A percentile compares a stretch with the other conserved stretches of the same genome.
Conservation (phyloP, 2,329 filamentous ascomycete species). For the Phyllosticta ampelicida region DNA sequence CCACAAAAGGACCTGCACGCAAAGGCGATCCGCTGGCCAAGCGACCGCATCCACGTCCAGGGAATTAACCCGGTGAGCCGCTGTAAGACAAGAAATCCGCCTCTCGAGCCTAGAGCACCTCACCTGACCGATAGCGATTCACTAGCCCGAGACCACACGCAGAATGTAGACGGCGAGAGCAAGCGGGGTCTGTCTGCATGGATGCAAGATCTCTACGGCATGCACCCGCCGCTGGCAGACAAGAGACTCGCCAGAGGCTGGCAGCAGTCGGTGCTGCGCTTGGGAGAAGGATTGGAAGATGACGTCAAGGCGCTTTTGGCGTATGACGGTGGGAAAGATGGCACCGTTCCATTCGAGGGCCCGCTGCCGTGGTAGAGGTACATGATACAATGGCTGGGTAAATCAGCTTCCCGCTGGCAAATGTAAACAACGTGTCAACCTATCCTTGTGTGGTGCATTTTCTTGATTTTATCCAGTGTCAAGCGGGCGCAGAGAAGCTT, state of each 20-base stretch:
- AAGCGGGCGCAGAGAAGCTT: too few relatives aligned
- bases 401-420: background rate
- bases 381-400: background rate
- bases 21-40: slow-evolving; percentile 34
- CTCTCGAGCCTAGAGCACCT: background rate
- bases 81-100: slow-evolving; percentile 9
- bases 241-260: slow-evolving; percentile 34
- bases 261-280: slow-evolving; percentile 16
- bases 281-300: slow-evolving; percentile 19
- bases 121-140: background rate
- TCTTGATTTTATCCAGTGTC: too few relatives aligned
- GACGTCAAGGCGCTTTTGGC: slow-evolving; percentile 20
- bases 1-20: slow-evolving; percentile 15
- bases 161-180: slow-evolving; percentile 27
- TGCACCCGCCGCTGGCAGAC: slow-evolving; percentile 20
- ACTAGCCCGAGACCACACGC: slow-evolving; percentile 22
- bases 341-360: background rate
- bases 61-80: slow-evolving; percentile 37
- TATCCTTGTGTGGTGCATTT: too few relatives aligned
- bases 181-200: slow-evolving; percentile 28
- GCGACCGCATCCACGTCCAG: slow-evolving; percentile 29
- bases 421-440: background rate
- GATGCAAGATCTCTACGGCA: slow-evolving; percentile 30
- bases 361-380: slow-evolving; percentile 19
- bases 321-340: slow-evolving; percentile 14